Percentiles rank a stretch among this genome's conserved stretches.
These are phyloP conservation scores for Bipolaris bicolor DNA, from an alignment of 2,329 filamentous ascomycete genomes.

Conservation along the genomic window DNA sequence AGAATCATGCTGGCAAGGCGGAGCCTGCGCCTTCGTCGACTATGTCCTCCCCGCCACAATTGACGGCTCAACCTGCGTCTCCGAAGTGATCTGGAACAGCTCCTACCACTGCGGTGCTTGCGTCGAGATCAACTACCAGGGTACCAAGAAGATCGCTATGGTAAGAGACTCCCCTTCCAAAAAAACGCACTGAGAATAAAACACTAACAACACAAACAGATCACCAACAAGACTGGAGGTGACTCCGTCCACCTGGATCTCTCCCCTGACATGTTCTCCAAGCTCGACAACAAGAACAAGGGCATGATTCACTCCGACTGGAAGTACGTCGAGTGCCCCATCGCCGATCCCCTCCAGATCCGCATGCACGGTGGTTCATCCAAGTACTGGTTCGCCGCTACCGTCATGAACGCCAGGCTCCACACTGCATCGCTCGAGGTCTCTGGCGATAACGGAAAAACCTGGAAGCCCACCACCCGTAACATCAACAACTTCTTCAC, in stretches of 20 bases:
- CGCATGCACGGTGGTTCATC: slow-evolving; percentile 1
- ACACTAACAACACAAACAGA: neutral
- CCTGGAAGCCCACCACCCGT: neutral
- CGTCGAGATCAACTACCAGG: neutral
- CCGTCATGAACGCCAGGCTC: neutral
- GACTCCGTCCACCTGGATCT: neutral
- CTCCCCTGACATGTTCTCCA: neutral
- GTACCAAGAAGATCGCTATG: slow-evolving; percentile 2
- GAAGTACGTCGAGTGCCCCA: neutral
- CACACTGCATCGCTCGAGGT: neutral
- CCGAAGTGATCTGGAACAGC: neutral
- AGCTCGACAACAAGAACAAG: neutral
- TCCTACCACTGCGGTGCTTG: slow-evolving; percentile 2
- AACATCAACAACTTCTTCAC: slow-evolving; percentile 1
- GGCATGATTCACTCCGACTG: neutral
- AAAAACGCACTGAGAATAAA: neutral
- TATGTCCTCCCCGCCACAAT: neutral
- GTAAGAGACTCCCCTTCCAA: neutral
- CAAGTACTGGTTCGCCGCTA: neutral
- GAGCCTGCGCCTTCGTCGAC: neutral
- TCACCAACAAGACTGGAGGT: slow-evolving; percentile 1
- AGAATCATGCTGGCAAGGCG: neutral
- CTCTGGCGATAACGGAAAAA: neutral
- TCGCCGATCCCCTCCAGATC: neutral
- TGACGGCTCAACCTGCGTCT: slow-evolving; percentile 1